phyloP scores from a whole-genome alignment of 129 eudicot species.

The carrot (Daucus carota) region DNA sequence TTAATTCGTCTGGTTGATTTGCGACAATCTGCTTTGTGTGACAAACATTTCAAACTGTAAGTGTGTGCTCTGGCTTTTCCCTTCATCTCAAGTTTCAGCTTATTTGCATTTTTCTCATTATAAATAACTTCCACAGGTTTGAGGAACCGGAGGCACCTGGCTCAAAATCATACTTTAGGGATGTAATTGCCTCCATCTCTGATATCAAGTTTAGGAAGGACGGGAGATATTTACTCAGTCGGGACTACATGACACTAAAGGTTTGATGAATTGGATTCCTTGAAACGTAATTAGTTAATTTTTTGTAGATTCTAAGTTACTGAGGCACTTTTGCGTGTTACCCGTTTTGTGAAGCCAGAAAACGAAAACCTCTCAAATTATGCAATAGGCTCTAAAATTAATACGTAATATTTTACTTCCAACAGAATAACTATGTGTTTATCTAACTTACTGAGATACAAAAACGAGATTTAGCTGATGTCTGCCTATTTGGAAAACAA shows the following conservation, averaged over 20 bases:
- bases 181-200: conserved; percentile 86
- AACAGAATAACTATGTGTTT: background rate
- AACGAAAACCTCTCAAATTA: background rate
- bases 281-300: background rate
- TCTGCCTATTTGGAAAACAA: background rate
- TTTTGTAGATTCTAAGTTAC: background rate
- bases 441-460: background rate
- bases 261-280: conserved; percentile 24
- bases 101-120: background rate
- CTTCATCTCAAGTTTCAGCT: background rate
- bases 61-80: conserved; percentile 18
- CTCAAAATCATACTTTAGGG: conserved; percentile 85
- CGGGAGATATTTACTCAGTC: conserved; percentile 86
- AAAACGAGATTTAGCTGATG: background rate
- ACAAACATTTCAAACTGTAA: conserved; percentile 82
- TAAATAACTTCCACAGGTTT: conserved; percentile 40
- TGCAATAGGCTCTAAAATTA: background rate
- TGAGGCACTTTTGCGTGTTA: background rate
- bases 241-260: conserved; percentile 99
- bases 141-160: conserved; percentile 95
- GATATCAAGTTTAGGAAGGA: conserved; percentile 85
- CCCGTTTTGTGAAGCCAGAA: background rate
- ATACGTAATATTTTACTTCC: background rate
- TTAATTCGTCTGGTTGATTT: conserved; percentile 90
- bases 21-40: conserved; percentile 95